Evolutionary conservation across 169 alveolate species (phyloP), one percentile per base, ranked within the genome.

Genomic region (Amoebophrya sp.): DNA sequence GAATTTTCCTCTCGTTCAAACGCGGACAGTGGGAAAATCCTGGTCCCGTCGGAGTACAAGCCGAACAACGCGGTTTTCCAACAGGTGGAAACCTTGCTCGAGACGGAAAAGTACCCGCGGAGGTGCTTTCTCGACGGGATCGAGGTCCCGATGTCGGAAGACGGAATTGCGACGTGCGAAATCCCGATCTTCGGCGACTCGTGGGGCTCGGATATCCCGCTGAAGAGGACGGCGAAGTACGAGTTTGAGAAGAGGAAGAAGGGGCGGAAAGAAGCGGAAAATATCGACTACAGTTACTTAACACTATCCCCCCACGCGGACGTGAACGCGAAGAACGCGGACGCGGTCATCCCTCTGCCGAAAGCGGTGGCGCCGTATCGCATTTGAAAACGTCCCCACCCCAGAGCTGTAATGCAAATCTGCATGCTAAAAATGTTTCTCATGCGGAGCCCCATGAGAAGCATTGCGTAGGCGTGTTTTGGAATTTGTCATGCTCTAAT

Each of bases 91-190:
- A n/a, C 83, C 10, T 2, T 66, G 12, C 29, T 66, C 10, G 83
- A 66, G 12, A 66, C 1, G 35, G 83, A 66, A 7, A 2, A 25
- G 1, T 66, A 12, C 18, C 83, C 83, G 38, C 1, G 83, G 18
- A 2, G 83, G 83, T 66, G 83, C 32, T 66, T 66, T 66, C 10
- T 66, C 39, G 83, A 66, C 83, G 83, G 83, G 18, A 66, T 66
- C 83, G 83, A 66, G 32, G 83, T 66, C 35, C 83, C 83, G 10
- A 66, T 66, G 83, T 7, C 83, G 7, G 83, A 66, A n/a, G 83
- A 66, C 32, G 83, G 83, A 3, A 25, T 66, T 25, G 83, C 83
- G 32, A 66, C 83, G 83, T 66, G 83, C 83, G 10, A 66, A 25
- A 66, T n/a, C 39, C 83, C 83, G 32, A 66, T 66, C 32, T 66